Evolutionary conservation across 192 early-diverging fungal genomes (phyloP).

Genomic region (Ambispora gerdemannii): DNA sequence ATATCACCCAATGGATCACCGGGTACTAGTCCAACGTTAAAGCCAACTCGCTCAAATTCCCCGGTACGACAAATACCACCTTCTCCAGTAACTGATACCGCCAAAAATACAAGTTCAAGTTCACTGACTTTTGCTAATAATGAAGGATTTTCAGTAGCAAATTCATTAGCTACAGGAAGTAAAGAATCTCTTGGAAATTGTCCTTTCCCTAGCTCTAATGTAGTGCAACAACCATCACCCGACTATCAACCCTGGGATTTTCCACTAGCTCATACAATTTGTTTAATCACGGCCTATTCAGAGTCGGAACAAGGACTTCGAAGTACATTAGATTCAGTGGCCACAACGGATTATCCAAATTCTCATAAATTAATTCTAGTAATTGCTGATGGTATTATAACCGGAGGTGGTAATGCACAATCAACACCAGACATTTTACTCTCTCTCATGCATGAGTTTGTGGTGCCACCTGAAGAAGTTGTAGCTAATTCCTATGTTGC

Average conservation of each 20-base stretch:
- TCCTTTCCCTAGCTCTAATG: conserved; percentile 31
- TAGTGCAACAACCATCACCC: conserved; percentile 39
- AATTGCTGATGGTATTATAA: conserved; percentile 78
- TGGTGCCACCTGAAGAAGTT: conserved; percentile 58
- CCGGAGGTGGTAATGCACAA: conserved; percentile 69
- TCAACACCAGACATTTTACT: conserved; percentile 78
- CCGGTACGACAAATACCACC: too few species aligned
- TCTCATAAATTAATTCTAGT: conserved; percentile 77
- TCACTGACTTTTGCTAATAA: not conserved
- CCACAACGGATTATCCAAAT: conserved; percentile 71
- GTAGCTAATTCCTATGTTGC: conserved; percentile 81
- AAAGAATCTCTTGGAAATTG: conserved; percentile 28
- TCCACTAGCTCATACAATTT: conserved; percentile 58
- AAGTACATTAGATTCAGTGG: conserved; percentile 76
- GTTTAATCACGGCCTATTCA: conserved; percentile 77
- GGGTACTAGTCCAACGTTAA: not conserved
- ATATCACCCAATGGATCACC: not conserved
- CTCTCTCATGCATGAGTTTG: conserved; percentile 72
- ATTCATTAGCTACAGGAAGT: not conserved
- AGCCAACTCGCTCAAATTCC: not conserved
- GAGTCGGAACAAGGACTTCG: conserved; percentile 68
- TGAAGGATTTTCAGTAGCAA: not conserved
- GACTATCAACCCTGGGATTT: conserved; percentile 55
- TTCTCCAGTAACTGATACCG: not conserved
- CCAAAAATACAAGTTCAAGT: not conserved